Percentiles rank a stretch among this genome's conserved stretches.
These are phyloP conservation scores for Fusarium xylarioides DNA, from an alignment of 2,329 filamentous ascomycete species.

Conservation along the genomic window DNA sequence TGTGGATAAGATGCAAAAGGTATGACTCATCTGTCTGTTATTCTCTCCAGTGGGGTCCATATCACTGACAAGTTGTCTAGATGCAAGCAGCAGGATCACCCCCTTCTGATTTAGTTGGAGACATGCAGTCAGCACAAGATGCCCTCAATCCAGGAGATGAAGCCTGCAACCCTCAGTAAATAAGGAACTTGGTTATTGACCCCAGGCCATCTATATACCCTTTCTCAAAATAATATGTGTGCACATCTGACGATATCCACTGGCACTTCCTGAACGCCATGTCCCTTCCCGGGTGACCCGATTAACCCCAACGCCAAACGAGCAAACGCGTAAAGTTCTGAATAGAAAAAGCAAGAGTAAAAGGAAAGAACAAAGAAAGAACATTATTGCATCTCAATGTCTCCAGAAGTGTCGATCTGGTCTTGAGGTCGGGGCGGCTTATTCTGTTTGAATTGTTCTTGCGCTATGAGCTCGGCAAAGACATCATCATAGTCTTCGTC, in stretches of 20 bases:
- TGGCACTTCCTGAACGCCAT: conserved; percentile 37
- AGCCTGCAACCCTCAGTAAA: conserved; percentile 69
- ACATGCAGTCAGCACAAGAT: conserved; percentile 85
- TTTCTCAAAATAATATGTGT: conserved; percentile 36
- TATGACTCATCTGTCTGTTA: conserved; percentile 52
- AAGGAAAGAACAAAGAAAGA: not conserved
- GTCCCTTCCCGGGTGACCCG: conserved; percentile 8
- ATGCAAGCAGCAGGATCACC: conserved; percentile 97
- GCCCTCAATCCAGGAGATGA: conserved; percentile 69
- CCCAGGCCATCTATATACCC: conserved; percentile 43
- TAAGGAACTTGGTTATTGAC: conserved; percentile 31
- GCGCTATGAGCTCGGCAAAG: conserved; percentile 58
- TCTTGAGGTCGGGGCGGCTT: conserved; percentile 43
- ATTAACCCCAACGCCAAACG: conserved; percentile 34
- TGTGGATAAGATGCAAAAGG: conserved; percentile 97
- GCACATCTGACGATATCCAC: conserved; percentile 32
- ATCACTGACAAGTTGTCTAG: conserved; percentile 55
- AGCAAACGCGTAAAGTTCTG: conserved; percentile 10
- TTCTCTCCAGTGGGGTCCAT: not conserved
- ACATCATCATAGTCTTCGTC: conserved; percentile 71
- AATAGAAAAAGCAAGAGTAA: not conserved
- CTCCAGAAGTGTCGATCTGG: conserved; percentile 59
- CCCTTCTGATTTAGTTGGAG: conserved; percentile 88
- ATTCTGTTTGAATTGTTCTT: conserved; percentile 39
- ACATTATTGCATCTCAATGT: conserved; percentile 27